Conservation (phyloP, 1,284 basidiomycete genomes). For the Sphagnurus paluster region DNA sequence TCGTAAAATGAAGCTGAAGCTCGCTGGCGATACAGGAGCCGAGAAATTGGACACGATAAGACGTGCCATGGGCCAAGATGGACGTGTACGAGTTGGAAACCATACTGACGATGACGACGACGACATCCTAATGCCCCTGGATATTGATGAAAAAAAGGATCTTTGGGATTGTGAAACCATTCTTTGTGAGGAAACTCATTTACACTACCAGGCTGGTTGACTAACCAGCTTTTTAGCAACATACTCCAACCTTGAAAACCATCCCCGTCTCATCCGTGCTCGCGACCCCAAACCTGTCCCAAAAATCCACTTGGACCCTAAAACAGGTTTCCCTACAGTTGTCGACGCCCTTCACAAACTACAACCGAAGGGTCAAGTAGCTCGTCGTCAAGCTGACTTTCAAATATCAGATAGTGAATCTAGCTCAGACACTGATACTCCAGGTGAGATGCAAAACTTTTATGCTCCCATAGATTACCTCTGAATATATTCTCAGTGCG, state of each 20-base stretch:
- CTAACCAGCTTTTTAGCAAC: conserved; percentile 75
- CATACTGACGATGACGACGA: conserved; percentile 48
- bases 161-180: conserved; percentile 96
- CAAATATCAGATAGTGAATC: conserved; percentile 36
- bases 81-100: conserved; percentile 40
- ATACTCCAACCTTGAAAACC: conserved; percentile 93
- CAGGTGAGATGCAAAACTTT: conserved; percentile 13
- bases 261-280: conserved; percentile 81
- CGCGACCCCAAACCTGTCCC: conserved; percentile 53
- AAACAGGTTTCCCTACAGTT: conserved; percentile 73
- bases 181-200: conserved; percentile 60
- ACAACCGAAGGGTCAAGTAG: conserved; percentile 14
- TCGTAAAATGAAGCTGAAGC: conserved; percentile 79
- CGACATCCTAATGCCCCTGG: conserved; percentile 51
- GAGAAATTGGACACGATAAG: conserved; percentile 83
- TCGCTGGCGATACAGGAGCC: conserved; percentile 67
- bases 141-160: conserved; percentile 69
- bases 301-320: conserved; percentile 71
- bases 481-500: conserved; percentile 25
- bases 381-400: conserved; percentile 16
- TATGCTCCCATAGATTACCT: background rate
- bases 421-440: conserved; percentile 29
- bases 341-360: conserved; percentile 24
- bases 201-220: background rate
- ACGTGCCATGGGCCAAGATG: conserved; percentile 73